Conservation (phyloP, 2,329 filamentous ascomycete species). For the Cercospora sesami region DNA sequence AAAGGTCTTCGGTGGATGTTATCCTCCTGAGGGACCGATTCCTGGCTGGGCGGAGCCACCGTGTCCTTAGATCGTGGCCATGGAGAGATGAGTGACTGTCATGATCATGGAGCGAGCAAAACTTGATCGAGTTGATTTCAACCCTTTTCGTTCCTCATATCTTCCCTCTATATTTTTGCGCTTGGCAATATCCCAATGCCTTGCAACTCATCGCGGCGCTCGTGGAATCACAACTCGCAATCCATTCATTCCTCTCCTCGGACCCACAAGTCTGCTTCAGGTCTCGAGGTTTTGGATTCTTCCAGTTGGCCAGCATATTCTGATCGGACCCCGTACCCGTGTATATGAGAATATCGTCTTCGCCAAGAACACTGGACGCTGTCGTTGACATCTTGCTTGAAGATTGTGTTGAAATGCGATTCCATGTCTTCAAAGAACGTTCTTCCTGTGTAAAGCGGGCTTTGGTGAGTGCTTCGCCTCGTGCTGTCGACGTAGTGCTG, state of each 20-base stretch:
- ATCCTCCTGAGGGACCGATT: conserved; percentile 5
- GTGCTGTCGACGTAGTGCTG: conserved; percentile 11
- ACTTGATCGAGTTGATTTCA: not conserved
- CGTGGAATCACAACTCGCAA: conserved; percentile 2
- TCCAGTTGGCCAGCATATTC: conserved; percentile 8
- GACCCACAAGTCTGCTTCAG: conserved; percentile 3
- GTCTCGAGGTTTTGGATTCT: conserved; percentile 6
- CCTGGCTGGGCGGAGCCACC: not conserved
- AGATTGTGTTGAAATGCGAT: conserved; percentile 5
- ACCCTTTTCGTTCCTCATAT: not conserved
- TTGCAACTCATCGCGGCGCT: conserved; percentile 2
- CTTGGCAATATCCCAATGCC: conserved; percentile 5
- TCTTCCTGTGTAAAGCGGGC: conserved; percentile 13
- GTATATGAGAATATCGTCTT: conserved; percentile 9
- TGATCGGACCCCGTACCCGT: not conserved
- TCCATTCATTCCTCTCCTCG: conserved; percentile 5
- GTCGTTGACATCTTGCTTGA: conserved; percentile 8
- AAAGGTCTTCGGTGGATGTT: conserved; percentile 14
- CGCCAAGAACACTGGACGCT: not conserved
- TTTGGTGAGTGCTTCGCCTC: conserved; percentile 7
- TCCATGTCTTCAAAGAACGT: not conserved
- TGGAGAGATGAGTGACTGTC: not conserved
- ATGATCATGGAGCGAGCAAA: not conserved
- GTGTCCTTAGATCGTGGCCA: not conserved
- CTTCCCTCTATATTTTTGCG: conserved; percentile 3